Evolutionary conservation across 805 yeast genomes (phyloP), one percentile per base, ranked within the genome.

Genomic region (Wickerhamomyces rabaulensis): DNA sequence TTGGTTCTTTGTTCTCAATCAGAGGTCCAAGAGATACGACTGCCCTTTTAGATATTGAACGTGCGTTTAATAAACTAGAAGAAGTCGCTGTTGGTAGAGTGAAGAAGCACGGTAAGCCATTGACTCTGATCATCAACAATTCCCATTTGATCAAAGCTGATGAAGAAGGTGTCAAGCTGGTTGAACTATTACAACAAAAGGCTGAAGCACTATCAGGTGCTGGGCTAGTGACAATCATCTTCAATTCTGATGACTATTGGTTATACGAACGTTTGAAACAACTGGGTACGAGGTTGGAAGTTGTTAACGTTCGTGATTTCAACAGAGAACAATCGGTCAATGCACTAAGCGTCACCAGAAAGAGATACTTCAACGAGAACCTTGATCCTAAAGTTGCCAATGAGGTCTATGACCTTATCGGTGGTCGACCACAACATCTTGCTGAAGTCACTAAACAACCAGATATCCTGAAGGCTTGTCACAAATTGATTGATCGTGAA

Each of bases 211-310:
- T 87, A 37, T 76, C 89, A 50, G 92, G 92, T 2, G 75, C 90
- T 22, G 68, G 66, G 2, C 45, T 64, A 10, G 58, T 62, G 2
- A 70, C 74, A 0, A 78, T 86, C 65, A 70, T 87, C 12, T 86
- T 87, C 69, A 84, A 84, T 56, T 78, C 87, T 50, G 95, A 87
- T 62, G 95, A 87, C 57, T 87, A 87, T 64, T 87, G 95, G 95
- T 75, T 87, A 1, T 87, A 85, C 61, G 94, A 87, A 55, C 77
- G 89, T 46, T 68, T 87, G 52, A 84, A 83, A 56, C 74, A 74
- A 45, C 67, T 84, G 17, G 87, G 90, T 0, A 87, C 95, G 0
- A 71, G 92, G 29, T 64, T 87, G 40, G 94, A 87, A 45, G 80
- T 86, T 20, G 68, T 87, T 44, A 80, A 84, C 49, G 83, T 87